Base-by-base conservation (phyloP, 2,329 filamentous ascomycete genomes). In the Trichoderma koningii region DNA sequence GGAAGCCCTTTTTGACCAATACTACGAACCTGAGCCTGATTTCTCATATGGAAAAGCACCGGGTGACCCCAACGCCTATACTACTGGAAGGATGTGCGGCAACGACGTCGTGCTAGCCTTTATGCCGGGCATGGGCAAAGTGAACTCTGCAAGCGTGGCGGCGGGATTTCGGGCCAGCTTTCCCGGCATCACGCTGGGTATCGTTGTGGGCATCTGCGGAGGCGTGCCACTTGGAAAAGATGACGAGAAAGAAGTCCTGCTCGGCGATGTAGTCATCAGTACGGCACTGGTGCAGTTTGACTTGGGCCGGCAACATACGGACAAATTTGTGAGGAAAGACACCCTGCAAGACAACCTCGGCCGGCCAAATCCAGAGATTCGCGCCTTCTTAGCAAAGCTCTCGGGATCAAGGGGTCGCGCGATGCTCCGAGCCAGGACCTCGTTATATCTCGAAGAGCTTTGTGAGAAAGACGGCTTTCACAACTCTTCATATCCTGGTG, bases 41-140 rank as follows among this genome's bases (percentile, higher is more conserved):
- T 45, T 6, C 5, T 48, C 55, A 2, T 74, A 71, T 44, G 70
- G 67, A 10, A 74, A 73, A 53, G 69, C 67, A 3, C 21, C 47
- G 0, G 71, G 72, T 0, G 76, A 78, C 41, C 34, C 60, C 0
- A 76, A 76, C 41, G 41, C 63, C 15, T 78, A 77, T 57, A 67
- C 69, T 0, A 69, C 63, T 3, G 75, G 69, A 1, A 26, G 3
- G 1, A 69, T 72, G 12, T 67, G 68, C 0, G 60, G 59, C 3
- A 65, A 71, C 30, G 66, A 73, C 21, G 70, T 71, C 23, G 68
- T 75, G 4, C 55, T 75, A 12, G 66, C 69, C 9, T 62, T 69
- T 15, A 66, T 74, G 48, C 30, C 70, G 47, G 63, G 66, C 7
- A 69, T 69, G 67, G 71, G 71, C 3, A 72, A 68, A 21, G 66